These are phyloP conservation scores for Lachnellula cervina DNA, from an alignment of 2,329 filamentous ascomycete genomes.

Conservation along the genomic window DNA sequence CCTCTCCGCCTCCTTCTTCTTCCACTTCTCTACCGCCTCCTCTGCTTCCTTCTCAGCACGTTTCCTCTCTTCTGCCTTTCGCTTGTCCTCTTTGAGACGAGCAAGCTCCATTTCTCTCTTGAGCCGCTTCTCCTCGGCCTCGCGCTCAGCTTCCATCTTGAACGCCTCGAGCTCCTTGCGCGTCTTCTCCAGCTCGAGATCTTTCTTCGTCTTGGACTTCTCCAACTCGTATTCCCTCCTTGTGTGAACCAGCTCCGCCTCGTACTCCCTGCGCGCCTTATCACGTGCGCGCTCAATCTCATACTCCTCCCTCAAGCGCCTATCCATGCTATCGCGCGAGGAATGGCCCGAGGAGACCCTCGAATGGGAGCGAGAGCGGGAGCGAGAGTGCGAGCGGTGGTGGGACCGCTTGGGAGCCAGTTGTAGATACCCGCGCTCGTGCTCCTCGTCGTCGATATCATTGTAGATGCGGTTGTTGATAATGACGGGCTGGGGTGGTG, in stretches of 20 bases:
- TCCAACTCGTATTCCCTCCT: conserved; percentile 3
- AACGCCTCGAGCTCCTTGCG: conserved; percentile 42
- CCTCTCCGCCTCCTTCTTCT: conserved; percentile 35
- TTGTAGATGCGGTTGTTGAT: conserved; percentile 54
- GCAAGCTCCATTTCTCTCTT: conserved; percentile 35
- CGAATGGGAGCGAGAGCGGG: conserved; percentile 10
- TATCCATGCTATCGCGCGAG: conserved; percentile 1
- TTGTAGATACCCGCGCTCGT: conserved; percentile 2
- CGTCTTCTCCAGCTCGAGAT: conserved; percentile 35
- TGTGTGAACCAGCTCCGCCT: background rate
- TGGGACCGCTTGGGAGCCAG: conserved; percentile 18
- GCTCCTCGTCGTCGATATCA: conserved; percentile 30
- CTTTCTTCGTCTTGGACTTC: conserved; percentile 1
- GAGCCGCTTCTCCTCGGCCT: conserved; percentile 39
- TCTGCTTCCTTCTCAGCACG: conserved; percentile 40
- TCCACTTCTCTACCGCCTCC: conserved; percentile 49
- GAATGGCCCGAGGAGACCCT: conserved; percentile 4
- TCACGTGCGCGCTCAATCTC: conserved; percentile 37
- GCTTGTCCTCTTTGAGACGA: conserved; percentile 42
- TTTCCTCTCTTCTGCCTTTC: conserved; percentile 39
- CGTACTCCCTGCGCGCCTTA: conserved; percentile 3
- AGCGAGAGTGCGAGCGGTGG: conserved; percentile 20
- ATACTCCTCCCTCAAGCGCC: conserved; percentile 33
- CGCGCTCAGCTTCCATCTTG: conserved; percentile 28
- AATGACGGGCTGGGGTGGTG: conserved; percentile 45